phyloP scores from a whole-genome alignment of 2,329 filamentous ascomycete genomes.

The Fusarium redolens region DNA sequence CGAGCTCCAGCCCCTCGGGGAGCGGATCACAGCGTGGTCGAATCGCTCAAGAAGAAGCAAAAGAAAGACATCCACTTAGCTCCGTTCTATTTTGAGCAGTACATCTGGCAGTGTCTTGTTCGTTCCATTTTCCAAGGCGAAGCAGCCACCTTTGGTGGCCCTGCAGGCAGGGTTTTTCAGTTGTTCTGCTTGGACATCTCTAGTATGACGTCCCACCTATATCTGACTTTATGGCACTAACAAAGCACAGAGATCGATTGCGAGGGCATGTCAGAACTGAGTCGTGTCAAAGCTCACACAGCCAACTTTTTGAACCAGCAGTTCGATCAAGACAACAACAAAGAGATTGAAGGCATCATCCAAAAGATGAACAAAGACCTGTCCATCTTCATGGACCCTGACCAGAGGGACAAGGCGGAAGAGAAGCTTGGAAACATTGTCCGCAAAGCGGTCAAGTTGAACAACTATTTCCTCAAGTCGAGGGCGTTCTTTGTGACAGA shows the following conservation, averaged over 20 bases:
- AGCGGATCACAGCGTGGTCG: neutral
- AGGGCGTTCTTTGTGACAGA: constrained; percentile 20
- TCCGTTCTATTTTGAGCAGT: neutral
- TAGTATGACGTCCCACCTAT: neutral
- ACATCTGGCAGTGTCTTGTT: constrained; percentile 22
- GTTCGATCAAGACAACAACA: neutral
- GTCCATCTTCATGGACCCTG: constrained; percentile 16
- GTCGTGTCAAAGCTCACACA: constrained; percentile 13
- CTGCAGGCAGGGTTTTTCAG: constrained; percentile 13
- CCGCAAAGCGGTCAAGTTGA: neutral
- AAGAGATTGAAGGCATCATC: neutral
- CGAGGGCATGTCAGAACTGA: constrained; percentile 12
- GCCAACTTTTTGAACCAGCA: neutral
- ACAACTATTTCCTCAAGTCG: constrained; percentile 17
- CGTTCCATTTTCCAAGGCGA: constrained; percentile 5
- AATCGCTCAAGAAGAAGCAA: constrained; percentile 1
- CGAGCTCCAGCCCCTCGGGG: neutral
- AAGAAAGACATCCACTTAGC: neutral
- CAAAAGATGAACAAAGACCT: neutral
- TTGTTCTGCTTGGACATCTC: constrained; percentile 21
- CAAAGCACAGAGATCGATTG: neutral
- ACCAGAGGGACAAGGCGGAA: neutral
- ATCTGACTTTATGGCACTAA: neutral
- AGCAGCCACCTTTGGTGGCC: constrained; percentile 16
- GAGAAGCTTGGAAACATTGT: neutral